Conservation (phyloP, 2,329 filamentous ascomycete species). For the Chrysoporthe deuterocubensis region DNA sequence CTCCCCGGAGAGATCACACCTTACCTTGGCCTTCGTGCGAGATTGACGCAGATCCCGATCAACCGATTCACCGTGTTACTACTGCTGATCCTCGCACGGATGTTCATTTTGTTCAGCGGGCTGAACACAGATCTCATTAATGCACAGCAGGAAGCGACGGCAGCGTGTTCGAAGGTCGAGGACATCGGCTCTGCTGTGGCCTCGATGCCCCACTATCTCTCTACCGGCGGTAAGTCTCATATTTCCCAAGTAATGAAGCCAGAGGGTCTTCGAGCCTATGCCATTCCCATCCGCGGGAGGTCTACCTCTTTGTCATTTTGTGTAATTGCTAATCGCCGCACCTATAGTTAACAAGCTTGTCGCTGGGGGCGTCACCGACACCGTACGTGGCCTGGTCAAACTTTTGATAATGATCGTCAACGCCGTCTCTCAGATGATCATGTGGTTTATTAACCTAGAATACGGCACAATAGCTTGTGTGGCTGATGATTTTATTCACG, state of each 20-base stretch:
- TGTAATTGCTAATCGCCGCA: neutral
- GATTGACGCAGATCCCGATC: conserved; percentile 95
- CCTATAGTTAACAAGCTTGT: conserved; percentile 76
- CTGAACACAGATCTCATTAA: conserved; percentile 75
- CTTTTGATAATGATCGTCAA: conserved; percentile 80
- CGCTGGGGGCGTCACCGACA: conserved; percentile 77
- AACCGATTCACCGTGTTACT: conserved; percentile 96
- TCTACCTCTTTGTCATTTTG: neutral
- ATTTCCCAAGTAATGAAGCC: neutral
- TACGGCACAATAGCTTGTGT: conserved; percentile 90
- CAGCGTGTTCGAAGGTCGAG: conserved; percentile 90
- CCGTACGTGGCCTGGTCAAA: conserved; percentile 78
- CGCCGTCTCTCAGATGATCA: conserved; percentile 81
- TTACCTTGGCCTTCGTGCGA: conserved; percentile 86
- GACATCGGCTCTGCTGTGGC: conserved; percentile 93
- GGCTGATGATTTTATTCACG: conserved; percentile 80
- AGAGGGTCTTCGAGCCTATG: no score
- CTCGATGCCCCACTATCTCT: conserved; percentile 96
- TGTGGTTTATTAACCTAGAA: conserved; percentile 92
- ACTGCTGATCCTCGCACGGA: conserved; percentile 79
- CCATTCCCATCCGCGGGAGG: neutral
- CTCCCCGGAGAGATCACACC: conserved; percentile 70
- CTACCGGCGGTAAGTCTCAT: conserved; percentile 56
- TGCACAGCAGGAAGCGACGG: conserved; percentile 80
- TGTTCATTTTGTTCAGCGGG: conserved; percentile 74